Conservation (phyloP, 2,329 filamentous ascomycete species). For the Xylariaceae sp. region DNA sequence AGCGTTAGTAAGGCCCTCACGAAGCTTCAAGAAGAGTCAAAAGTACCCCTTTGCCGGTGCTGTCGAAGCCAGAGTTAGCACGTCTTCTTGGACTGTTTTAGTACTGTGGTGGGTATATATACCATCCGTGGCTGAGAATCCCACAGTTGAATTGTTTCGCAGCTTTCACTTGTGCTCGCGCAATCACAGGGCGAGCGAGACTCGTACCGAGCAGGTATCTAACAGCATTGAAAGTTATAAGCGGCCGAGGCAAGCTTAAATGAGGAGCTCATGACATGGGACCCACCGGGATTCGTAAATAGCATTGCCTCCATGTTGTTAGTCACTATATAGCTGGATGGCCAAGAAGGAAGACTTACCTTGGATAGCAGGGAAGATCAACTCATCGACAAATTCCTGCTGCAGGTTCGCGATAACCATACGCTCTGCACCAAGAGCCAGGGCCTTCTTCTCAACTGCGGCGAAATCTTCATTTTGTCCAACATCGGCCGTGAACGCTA, state of each 20-base stretch:
- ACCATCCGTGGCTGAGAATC: constrained; percentile 44
- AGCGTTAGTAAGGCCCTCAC: constrained; percentile 17
- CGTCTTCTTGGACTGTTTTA: too few relatives aligned
- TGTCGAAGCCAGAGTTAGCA: too few relatives aligned
- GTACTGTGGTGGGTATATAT: too few relatives aligned
- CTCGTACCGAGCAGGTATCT: constrained; percentile 58
- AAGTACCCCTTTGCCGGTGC: constrained; percentile 32
- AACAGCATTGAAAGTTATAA: constrained; percentile 15
- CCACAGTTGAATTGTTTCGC: constrained; percentile 48
- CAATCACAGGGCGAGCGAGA: constrained; percentile 74
- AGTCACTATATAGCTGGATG: background rate
- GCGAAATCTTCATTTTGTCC: constrained; percentile 80
- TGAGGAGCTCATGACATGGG: background rate
- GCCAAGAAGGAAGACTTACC: constrained; percentile 53
- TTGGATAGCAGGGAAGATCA: constrained; percentile 81
- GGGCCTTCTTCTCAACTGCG: constrained; percentile 70
- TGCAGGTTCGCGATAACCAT: constrained; percentile 67
- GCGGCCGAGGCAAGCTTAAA: background rate
- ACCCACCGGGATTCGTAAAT: constrained; percentile 63
- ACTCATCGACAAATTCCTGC: constrained; percentile 78
- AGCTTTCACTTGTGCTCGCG: constrained; percentile 44
- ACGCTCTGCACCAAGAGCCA: constrained; percentile 71
- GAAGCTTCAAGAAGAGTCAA: background rate
- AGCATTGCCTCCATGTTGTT: constrained; percentile 63
- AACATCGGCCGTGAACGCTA: constrained; percentile 62